phyloP scores from a whole-genome alignment of 176 grass and related monocot species.

The Zizania latifolia region DNA sequence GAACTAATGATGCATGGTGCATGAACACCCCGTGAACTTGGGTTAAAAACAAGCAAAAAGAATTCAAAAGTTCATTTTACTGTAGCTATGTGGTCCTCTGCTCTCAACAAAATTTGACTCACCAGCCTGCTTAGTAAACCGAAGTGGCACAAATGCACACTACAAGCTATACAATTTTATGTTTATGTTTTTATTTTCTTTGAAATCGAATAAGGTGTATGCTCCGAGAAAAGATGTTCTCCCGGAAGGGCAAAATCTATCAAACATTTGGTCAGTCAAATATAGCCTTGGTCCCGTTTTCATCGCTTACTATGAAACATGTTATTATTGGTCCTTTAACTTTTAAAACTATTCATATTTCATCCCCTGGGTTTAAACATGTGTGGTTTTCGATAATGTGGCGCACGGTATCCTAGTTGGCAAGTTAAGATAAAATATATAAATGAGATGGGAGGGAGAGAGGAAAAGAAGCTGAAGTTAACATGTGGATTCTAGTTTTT shows the following conservation, averaged over 20 bases:
- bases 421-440: no score
- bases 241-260: not conserved
- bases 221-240: not conserved
- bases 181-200: not conserved
- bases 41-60: constrained; percentile 17
- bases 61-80: constrained; percentile 9
- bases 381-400: no score
- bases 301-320: no score
- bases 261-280: no score
- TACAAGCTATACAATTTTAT: not conserved
- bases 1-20: constrained; percentile 39
- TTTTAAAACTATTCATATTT: no score
- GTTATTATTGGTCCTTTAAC: no score
- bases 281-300: no score
- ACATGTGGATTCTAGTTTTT: no score
- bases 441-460: no score
- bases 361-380: no score
- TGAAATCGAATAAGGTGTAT: not conserved
- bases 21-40: constrained; percentile 10
- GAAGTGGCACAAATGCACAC: not conserved
- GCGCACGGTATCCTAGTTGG: no score
- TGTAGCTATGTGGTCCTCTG: constrained; percentile 8
- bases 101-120: constrained; percentile 1
- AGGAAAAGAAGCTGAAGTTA: no score
- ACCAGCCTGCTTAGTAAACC: not conserved